These are phyloP conservation scores for Chrysanthemum makinoi DNA, from an alignment of 129 eudicot species.

Conservation along the genomic window DNA sequence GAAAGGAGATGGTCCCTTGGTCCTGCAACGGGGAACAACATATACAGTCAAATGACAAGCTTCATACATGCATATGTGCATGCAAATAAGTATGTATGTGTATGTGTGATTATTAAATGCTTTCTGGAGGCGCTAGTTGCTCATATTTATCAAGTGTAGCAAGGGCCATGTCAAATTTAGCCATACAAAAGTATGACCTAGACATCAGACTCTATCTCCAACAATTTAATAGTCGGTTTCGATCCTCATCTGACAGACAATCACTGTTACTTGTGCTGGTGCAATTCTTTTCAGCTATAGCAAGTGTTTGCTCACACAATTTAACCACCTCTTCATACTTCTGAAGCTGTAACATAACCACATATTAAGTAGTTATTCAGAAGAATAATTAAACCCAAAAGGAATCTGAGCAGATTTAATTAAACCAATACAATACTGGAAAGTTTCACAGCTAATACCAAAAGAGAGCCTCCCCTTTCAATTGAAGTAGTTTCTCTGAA, in stretches of 20 bases:
- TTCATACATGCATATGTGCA: not conserved
- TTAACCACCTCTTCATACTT: constrained; percentile 59
- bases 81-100: not conserved
- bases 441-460: constrained; percentile 33
- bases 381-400: no score
- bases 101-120: constrained; percentile 38
- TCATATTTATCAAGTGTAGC: constrained; percentile 58
- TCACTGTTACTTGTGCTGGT: constrained; percentile 15
- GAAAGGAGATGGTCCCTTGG: constrained; percentile 34
- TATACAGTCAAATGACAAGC: constrained; percentile 5
- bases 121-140: constrained; percentile 30
- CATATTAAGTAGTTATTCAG: not conserved
- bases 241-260: constrained; percentile 28
- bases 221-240: constrained; percentile 25
- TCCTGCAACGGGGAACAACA: constrained; percentile 25
- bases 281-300: constrained; percentile 55
- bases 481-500: constrained; percentile 73
- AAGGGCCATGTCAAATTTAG: constrained; percentile 78
- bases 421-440: not conserved
- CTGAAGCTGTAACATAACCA: constrained; percentile 48
- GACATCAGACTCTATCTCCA: constrained; percentile 79
- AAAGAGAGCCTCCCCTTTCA: constrained; percentile 80
- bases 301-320: constrained; percentile 71
- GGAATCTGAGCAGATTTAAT: no score
- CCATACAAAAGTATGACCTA: constrained; percentile 62